A percentile compares a stretch with the other conserved stretches of the same genome.
Evolutionary conservation across 805 yeast genomes (phyloP).

Genomic region (Saturnispora gosingensis): DNA sequence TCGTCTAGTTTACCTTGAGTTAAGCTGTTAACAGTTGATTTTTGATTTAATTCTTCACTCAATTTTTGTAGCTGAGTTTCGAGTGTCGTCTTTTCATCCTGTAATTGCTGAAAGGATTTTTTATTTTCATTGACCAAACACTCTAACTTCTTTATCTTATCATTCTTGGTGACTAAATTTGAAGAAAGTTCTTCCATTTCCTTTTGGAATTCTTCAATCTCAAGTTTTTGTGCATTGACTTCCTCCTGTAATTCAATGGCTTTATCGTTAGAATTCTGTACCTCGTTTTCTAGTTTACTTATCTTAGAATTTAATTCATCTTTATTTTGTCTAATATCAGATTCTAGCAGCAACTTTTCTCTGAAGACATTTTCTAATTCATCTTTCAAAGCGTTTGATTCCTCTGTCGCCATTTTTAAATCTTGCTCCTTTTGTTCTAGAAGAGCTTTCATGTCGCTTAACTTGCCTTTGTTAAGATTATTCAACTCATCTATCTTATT

Average conservation of each 20-base stretch:
- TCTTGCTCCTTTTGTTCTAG: conserved; percentile 10
- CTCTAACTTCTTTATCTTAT: not conserved
- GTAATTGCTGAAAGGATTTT: not conserved
- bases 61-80: not conserved
- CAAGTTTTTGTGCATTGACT: conserved; percentile 5
- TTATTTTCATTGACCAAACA: not conserved
- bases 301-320: not conserved
- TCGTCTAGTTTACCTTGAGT: not conserved
- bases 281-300: not conserved
- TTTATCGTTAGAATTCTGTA: conserved; percentile 2
- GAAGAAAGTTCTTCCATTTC: conserved; percentile 4
- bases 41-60: not conserved
- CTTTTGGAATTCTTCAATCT: conserved; percentile 5
- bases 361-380: not conserved
- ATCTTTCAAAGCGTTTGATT: conserved; percentile 7
- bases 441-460: not conserved
- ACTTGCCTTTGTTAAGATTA: not conserved
- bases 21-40: not conserved
- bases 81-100: not conserved
- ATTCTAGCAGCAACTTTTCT: conserved; percentile 2
- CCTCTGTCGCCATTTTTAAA: conserved; percentile 3
- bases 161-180: not conserved
- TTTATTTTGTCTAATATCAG: not conserved
- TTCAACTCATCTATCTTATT: conserved; percentile 16
- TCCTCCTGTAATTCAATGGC: conserved; percentile 1